Evolutionary conservation across 768 basidiomycete species (phyloP).

Genomic region (Amanita rubescens): DNA sequence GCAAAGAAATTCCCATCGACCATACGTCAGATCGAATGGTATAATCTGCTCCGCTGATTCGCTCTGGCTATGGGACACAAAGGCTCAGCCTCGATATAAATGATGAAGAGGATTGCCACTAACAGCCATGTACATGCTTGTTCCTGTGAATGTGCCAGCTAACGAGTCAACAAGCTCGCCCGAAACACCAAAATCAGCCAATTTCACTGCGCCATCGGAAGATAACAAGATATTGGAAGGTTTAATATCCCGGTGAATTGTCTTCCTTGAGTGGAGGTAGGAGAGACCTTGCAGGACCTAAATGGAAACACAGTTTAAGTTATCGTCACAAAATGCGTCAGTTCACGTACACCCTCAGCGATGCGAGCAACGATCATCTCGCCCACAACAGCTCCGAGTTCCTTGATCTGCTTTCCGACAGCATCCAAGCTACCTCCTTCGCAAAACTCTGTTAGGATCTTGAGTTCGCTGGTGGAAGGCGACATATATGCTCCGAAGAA

Average conservation of each 20-base stretch:
- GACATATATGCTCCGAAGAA: constrained; percentile 93
- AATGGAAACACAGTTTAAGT: neutral
- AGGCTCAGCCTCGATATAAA: constrained; percentile 7
- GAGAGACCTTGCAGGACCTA: constrained; percentile 87
- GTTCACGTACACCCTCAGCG: constrained; percentile 74
- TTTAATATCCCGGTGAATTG: constrained; percentile 95
- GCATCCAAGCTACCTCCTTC: constrained; percentile 88
- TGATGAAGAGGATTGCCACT: constrained; percentile 26
- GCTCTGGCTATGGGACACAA: constrained; percentile 62
- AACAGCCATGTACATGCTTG: constrained; percentile 98
- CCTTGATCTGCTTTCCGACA: constrained; percentile 78
- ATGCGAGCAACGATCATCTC: constrained; percentile 88
- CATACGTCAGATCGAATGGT: constrained; percentile 96
- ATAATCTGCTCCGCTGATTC: constrained; percentile 87
- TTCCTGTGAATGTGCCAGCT: constrained; percentile 96
- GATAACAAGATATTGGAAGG: constrained; percentile 91
- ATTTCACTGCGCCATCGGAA: constrained; percentile 81
- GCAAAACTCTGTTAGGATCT: constrained; percentile 88
- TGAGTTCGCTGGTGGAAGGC: constrained; percentile 84
- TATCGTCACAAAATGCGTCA: neutral
- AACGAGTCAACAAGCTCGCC: constrained; percentile 88
- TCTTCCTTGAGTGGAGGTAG: constrained; percentile 85
- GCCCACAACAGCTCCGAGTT: constrained; percentile 69
- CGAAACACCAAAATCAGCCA: constrained; percentile 96
- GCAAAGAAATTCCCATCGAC: constrained; percentile 91